A percentile compares a stretch with the other conserved stretches of the same genome.
phyloP scores from a whole-genome alignment of 2,329 filamentous ascomycete species.

The Niveomyces coronatus region DNA sequence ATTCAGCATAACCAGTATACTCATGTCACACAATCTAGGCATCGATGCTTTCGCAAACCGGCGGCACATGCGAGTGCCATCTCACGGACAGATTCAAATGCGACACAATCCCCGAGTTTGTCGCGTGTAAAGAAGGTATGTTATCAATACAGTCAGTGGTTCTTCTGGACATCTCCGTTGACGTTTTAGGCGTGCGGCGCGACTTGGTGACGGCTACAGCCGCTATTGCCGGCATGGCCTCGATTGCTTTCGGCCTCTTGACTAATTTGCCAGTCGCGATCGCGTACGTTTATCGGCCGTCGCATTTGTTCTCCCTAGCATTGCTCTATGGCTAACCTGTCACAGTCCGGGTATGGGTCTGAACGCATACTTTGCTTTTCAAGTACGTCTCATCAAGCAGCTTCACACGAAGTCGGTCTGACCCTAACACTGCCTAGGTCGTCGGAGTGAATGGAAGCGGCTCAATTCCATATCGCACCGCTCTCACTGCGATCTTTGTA shows the following conservation, averaged over 20 bases:
- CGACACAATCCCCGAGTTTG: slow-evolving; percentile 33
- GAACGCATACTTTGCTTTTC: slow-evolving; percentile 58
- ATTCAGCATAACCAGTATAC: slow-evolving; percentile 7
- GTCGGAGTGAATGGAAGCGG: slow-evolving; percentile 50
- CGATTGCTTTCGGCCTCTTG: slow-evolving; percentile 67
- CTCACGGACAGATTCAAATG: slow-evolving; percentile 34
- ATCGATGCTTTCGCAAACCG: slow-evolving; percentile 62
- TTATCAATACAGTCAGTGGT: neutral
- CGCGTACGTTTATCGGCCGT: slow-evolving; percentile 41
- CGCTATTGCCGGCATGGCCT: slow-evolving; percentile 65
- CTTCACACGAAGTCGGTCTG: neutral
- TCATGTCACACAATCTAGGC: slow-evolving; percentile 42
- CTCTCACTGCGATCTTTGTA: slow-evolving; percentile 53
- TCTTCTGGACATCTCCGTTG: slow-evolving; percentile 1
- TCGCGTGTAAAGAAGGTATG: slow-evolving; percentile 37
- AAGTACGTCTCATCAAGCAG: slow-evolving; percentile 20
- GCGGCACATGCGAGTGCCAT: slow-evolving; percentile 65
- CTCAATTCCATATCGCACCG: slow-evolving; percentile 46
- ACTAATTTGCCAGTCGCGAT: slow-evolving; percentile 72
- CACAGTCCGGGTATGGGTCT: slow-evolving; percentile 55
- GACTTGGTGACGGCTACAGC: slow-evolving; percentile 77
- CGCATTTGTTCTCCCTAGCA: neutral
- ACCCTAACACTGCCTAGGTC: slow-evolving; percentile 24
- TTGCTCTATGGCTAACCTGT: neutral
- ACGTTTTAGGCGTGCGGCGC: slow-evolving; percentile 47